A percentile compares a stretch with the other conserved stretches of the same genome.
Conservation (phyloP, 352 stramenopile genomes). For the Globisporangium rhizosaccharum region DNA sequence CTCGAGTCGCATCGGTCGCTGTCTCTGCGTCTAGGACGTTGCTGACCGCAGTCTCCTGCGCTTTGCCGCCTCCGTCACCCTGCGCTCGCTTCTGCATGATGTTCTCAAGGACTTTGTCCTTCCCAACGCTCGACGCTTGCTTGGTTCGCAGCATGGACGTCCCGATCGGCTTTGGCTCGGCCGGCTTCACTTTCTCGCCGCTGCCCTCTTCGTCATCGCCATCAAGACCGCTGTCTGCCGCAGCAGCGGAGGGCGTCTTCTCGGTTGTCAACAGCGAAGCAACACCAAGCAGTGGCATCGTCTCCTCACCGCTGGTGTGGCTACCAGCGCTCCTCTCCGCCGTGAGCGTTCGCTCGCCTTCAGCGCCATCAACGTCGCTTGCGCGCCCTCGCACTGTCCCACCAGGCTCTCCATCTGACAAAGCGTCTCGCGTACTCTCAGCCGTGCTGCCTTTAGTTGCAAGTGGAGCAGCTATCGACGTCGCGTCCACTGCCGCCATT, state of each 20-base stretch:
- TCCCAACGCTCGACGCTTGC: slow-evolving; percentile 22
- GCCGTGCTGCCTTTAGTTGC: no score
- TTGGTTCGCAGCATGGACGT: slow-evolving; percentile 45
- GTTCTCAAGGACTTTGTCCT: slow-evolving; percentile 34
- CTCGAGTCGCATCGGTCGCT: not conserved
- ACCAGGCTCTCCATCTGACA: no score
- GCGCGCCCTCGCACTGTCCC: no score
- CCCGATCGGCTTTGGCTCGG: slow-evolving; percentile 20
- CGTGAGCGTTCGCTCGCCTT: no score
- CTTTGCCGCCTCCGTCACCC: not conserved
- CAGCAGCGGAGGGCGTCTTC: no score
- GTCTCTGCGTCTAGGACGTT: slow-evolving; percentile 5
- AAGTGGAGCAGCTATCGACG: no score
- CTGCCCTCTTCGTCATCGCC: slow-evolving; percentile 1
- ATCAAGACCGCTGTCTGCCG: slow-evolving; percentile 1
- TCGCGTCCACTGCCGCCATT: no score
- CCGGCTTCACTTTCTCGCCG: not conserved
- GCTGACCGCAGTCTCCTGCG: not conserved
- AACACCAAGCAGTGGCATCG: no score
- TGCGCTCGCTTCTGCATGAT: slow-evolving; percentile 24
- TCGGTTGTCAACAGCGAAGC: not conserved
- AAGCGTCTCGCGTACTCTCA: no score
- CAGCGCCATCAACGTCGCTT: no score
- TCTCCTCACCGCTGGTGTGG: no score
- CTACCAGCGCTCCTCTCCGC: no score